Percentiles rank a stretch among this genome's conserved stretches.
These are phyloP conservation scores for Apiospora arundinis DNA, from an alignment of 2,329 filamentous ascomycete species.

Conservation along the genomic window DNA sequence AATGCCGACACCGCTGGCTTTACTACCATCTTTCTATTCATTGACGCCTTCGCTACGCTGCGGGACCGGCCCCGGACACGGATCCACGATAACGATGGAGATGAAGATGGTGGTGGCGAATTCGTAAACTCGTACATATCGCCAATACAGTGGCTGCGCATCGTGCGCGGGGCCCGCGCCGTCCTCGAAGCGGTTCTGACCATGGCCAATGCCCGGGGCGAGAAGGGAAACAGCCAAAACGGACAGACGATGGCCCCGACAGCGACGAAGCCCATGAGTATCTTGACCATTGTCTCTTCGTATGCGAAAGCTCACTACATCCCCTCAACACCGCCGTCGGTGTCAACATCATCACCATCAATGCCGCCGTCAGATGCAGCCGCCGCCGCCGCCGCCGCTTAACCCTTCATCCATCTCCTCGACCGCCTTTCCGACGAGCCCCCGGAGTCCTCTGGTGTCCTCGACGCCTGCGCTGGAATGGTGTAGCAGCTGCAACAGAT, in stretches of 20 bases:
- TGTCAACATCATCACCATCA: background rate
- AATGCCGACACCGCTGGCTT: conserved; percentile 5
- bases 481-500: background rate
- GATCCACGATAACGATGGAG: background rate
- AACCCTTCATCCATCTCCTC: background rate
- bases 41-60: background rate
- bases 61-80: background rate
- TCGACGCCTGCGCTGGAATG: background rate
- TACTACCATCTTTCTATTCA: background rate
- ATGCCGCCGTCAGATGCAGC: background rate
- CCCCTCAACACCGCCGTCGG: background rate
- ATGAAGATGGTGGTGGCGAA: background rate
- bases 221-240: background rate
- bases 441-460: background rate
- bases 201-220: background rate
- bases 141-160: conserved; percentile 1
- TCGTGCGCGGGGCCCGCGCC: background rate
- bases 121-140: background rate
- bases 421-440: background rate
- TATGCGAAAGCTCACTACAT: background rate
- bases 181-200: background rate
- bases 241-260: too few species aligned
- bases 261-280: background rate
- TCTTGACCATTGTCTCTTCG: background rate
- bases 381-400: too few species aligned